Percentiles rank a stretch among this genome's conserved stretches.
Conservation (phyloP, 192 early-diverging fungal genomes). For the Gigaspora rosea region DNA sequence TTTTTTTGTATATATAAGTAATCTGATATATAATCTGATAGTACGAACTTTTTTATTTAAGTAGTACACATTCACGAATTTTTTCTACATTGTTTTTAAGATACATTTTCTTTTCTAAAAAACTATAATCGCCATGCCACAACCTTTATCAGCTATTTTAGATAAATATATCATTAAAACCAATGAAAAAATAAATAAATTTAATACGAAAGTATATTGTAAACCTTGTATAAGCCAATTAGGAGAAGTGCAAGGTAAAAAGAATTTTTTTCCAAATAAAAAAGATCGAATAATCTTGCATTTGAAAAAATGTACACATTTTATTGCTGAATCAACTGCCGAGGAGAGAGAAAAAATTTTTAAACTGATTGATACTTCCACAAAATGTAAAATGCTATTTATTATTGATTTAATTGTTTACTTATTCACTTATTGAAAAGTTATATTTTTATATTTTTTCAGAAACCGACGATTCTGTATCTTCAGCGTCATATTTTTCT, state of each 20-base stretch:
- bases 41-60: too few species aligned
- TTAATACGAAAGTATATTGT: not conserved
- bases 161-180: not conserved
- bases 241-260: not conserved
- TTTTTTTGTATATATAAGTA: too few species aligned
- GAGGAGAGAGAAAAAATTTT: not conserved
- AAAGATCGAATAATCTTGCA: not conserved
- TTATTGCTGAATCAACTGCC: not conserved
- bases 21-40: too few species aligned
- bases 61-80: too few species aligned
- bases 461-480: not conserved
- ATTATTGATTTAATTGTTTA: not conserved
- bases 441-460: not conserved
- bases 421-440: not conserved
- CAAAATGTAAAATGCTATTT: not conserved
- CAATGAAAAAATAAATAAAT: constrained; percentile 8
- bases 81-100: too few species aligned
- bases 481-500: not conserved
- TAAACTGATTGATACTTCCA: not conserved
- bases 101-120: too few species aligned
- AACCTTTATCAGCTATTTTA: constrained; percentile 3
- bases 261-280: not conserved
- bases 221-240: not conserved
- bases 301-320: constrained; percentile 10
- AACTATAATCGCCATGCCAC: not conserved